Conservation (phyloP, 176 grass and related monocot species). For the Avena sativa region DNA sequence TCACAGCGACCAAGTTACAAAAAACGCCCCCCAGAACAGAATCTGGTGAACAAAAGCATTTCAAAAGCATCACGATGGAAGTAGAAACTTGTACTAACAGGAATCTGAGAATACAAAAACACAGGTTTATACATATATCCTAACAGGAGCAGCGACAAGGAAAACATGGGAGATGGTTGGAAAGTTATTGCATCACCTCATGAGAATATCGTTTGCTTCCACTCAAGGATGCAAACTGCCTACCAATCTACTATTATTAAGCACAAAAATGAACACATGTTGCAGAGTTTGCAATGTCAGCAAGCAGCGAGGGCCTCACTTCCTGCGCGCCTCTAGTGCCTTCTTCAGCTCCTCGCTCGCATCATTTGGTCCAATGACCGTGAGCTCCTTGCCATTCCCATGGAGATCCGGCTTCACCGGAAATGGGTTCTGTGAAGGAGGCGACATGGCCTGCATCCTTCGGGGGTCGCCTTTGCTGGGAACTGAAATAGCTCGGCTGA, state of each 20-base stretch:
- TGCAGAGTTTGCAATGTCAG: slow-evolving; percentile 35
- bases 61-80: background rate
- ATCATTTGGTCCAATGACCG: slow-evolving; percentile 36
- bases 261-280: slow-evolving; percentile 16
- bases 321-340: slow-evolving; percentile 54
- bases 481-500: slow-evolving; percentile 32
- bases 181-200: slow-evolving; percentile 42
- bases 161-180: background rate
- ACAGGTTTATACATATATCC: slow-evolving; percentile 43
- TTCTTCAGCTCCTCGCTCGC: slow-evolving; percentile 68
- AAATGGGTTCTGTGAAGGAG: slow-evolving; percentile 16
- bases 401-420: slow-evolving; percentile 24
- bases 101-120: background rate
- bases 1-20: background rate
- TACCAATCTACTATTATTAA: slow-evolving; percentile 48
- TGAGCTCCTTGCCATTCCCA: slow-evolving; percentile 44
- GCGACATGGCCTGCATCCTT: background rate
- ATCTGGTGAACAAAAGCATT: background rate
- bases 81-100: background rate
- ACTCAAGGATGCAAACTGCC: slow-evolving; percentile 31
- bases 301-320: slow-evolving; percentile 29
- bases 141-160: slow-evolving; percentile 6
- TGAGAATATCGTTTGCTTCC: slow-evolving; percentile 33
- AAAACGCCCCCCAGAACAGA: background rate
- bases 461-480: slow-evolving; percentile 11